A percentile compares a stretch with the other conserved stretches of the same genome.
Evolutionary conservation across 352 stramenopile species (phyloP).

Genomic region (Globisporangium barbulae): DNA sequence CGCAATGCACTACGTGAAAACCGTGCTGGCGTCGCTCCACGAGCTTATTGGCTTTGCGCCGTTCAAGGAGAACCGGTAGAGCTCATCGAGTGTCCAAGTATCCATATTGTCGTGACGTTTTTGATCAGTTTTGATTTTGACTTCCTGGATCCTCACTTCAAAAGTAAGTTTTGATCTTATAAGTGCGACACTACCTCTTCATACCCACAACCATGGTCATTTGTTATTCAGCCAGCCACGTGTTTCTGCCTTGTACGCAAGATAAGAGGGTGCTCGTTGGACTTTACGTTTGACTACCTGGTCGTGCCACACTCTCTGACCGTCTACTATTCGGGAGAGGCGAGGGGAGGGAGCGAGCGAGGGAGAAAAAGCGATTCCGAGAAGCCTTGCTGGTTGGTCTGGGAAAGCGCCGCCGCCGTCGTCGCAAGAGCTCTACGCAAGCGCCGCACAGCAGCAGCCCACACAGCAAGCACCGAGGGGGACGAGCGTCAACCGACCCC

Average conservation of each 20-base stretch:
- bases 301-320: not conserved
- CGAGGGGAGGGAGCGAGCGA: constrained; percentile 4
- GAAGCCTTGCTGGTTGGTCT: constrained; percentile 11
- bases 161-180: not conserved
- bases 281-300: not conserved
- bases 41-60: constrained; percentile 57
- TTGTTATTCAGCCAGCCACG: not conserved
- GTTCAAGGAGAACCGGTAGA: constrained; percentile 75
- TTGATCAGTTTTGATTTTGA: not conserved
- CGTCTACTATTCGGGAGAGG: not conserved
- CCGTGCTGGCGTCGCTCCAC: constrained; percentile 52
- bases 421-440: not conserved
- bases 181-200: not conserved
- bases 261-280: not conserved
- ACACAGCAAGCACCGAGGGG: constrained; percentile 4
- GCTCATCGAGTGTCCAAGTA: not conserved
- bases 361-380: constrained; percentile 11
- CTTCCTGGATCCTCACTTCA: not conserved
- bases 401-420: constrained; percentile 5
- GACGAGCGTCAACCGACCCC: not conserved
- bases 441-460: not conserved
- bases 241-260: not conserved
- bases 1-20: constrained; percentile 57
- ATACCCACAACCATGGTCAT: not conserved
- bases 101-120: not conserved